Percentiles rank a stretch among this genome's conserved stretches.
Evolutionary conservation across 2,329 filamentous ascomycete genomes (phyloP).

Genomic region (Fusarium sacchari): DNA sequence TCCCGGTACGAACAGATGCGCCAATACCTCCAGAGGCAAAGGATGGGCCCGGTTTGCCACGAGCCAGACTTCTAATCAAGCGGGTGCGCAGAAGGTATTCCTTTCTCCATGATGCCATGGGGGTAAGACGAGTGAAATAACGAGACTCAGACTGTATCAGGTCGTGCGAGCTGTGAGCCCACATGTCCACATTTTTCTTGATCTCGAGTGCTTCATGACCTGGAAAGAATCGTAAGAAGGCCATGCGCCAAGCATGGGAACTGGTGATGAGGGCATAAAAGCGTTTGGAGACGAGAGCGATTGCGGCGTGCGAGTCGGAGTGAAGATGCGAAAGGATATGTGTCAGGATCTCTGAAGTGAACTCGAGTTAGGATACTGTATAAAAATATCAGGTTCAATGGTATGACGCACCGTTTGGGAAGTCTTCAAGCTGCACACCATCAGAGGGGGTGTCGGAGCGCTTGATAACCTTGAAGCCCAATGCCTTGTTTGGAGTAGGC

Average conservation of each 20-base stretch:
- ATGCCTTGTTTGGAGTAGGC: conserved; percentile 56
- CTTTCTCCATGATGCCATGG: conserved; percentile 91
- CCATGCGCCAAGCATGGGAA: conserved; percentile 92
- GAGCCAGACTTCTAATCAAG: conserved; percentile 80
- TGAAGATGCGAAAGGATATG: conserved; percentile 91
- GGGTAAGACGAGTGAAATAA: conserved; percentile 83
- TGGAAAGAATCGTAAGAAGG: conserved; percentile 90
- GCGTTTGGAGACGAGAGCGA: conserved; percentile 86
- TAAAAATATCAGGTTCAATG: background rate
- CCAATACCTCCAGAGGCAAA: conserved; percentile 61
- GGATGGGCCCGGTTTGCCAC: conserved; percentile 79
- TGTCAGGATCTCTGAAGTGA: conserved; percentile 81
- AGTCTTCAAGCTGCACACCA: conserved; percentile 61
- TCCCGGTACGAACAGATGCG: conserved; percentile 64
- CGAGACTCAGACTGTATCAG: conserved; percentile 76
- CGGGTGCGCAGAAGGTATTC: conserved; percentile 92
- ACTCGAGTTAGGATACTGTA: conserved; percentile 23
- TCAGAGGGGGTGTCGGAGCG: conserved; percentile 52
- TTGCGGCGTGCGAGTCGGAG: conserved; percentile 81
- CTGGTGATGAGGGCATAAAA: conserved; percentile 90
- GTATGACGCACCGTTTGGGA: conserved; percentile 80
- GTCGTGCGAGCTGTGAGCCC: conserved; percentile 61
- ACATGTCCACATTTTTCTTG: conserved; percentile 51
- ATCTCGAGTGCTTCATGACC: conserved; percentile 63
- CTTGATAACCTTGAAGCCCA: conserved; percentile 67